A percentile compares a stretch with the other conserved stretches of the same genome.
Conservation (phyloP, 2,329 filamentous ascomycete species). For the Diaporthe aspalathi region DNA sequence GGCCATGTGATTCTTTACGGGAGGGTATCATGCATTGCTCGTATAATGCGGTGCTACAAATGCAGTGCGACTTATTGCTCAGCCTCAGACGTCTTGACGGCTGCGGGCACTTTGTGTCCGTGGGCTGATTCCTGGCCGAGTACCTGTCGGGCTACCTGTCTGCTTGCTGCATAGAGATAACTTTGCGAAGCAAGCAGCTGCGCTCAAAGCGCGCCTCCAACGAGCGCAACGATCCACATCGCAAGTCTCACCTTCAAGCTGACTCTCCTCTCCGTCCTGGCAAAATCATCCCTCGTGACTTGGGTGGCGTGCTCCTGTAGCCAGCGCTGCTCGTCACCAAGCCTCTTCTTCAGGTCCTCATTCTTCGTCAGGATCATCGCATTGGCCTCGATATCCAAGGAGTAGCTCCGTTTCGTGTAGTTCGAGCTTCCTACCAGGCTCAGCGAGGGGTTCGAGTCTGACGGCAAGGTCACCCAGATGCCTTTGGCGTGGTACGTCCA, state of each 20-base stretch:
- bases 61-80: neutral
- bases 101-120: neutral
- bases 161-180: neutral
- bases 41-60: neutral
- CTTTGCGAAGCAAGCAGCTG: neutral
- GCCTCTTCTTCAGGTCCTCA: constrained; percentile 73
- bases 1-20: neutral
- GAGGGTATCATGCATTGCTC: constrained; percentile 5
- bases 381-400: constrained; percentile 90
- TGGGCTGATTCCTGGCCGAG: neutral
- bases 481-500: constrained; percentile 99
- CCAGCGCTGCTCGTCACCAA: constrained; percentile 85
- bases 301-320: constrained; percentile 78
- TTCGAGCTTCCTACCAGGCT: constrained; percentile 93
- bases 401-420: constrained; percentile 94
- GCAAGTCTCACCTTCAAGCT: constrained; percentile 85
- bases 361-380: constrained; percentile 87
- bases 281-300: constrained; percentile 82
- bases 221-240: constrained; percentile 91
- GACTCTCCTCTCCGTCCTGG: constrained; percentile 83
- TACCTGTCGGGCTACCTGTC: neutral
- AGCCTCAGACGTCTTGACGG: neutral
- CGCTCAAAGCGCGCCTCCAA: constrained; percentile 84
- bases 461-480: constrained; percentile 84
- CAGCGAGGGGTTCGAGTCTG: constrained; percentile 75